Base-by-base conservation (phyloP, 768 basidiomycete genomes). In the Arthromyces matolae region DNA sequence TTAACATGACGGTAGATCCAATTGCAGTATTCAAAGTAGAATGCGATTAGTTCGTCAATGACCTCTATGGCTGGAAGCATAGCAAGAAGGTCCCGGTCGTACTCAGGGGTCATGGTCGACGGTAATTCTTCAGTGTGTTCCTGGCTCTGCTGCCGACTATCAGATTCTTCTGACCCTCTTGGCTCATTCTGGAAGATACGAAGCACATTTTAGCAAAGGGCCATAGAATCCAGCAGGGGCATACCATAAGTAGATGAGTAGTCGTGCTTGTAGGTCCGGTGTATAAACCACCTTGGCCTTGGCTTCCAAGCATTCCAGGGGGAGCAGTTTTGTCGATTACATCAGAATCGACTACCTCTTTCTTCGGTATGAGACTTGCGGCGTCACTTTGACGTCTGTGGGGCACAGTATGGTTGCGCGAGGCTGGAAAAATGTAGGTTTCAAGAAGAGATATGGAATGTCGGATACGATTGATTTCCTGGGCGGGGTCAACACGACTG, bases 11-110 rank as follows among this genome's bases (percentile, higher is more conserved):
- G 81, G 65, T 89, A 88, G 43, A 90, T 80, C 89, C 89, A 92
- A 64, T 86, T 89, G 75, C 87, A 89, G 60, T 86, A 87, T 55
- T 88, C 85, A 57, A 90, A 90, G 65, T 92, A 91, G 66, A 82
- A 84, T 39, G 68, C 66, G 60, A 92, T 74, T 43, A 92, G 80
- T 14, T 75, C 78, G 58, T 91, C 89, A 57, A 90, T 82, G 42
- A 83, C 70, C 37, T 84, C 77, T 44, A 84, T 64, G 16, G 77
- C 68, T 3, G 89, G 89, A 2, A 92, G 76, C 47, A 77, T 65
- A 4, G 74, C 70, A 51, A 89, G 76, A 8, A 92, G 74, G 63
- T 91, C 89, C 36, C 79, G 75, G 67, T 91, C 89, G 56, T 86
- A 83, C 48, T 79, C 80, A 50, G 71, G 74, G 34, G 71, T 71